Evolutionary conservation across 2,329 filamentous ascomycete species (phyloP), one percentile per base, ranked within the genome.

Genomic region (Colletotrichum coccodes): DNA sequence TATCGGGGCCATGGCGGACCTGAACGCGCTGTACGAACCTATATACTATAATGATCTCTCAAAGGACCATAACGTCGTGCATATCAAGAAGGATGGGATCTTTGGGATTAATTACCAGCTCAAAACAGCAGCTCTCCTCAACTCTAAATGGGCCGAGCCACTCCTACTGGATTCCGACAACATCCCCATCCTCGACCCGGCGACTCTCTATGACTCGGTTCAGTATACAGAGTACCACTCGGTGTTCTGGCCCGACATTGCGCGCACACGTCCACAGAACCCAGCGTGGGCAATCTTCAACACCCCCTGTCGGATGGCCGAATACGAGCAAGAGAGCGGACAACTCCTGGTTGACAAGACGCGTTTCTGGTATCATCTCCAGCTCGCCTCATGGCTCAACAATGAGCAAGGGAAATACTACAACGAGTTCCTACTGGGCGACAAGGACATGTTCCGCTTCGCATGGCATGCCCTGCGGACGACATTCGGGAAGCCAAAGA

Each of bases 401-500:
- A 64, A 68, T 0, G 64, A 68, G 32, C 60, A 68, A 26, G 64
- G 60, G 5, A 47, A 53, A 18, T 64, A 64, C 32, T 68, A 68
- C 40, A 53, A 58, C 12, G 60, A 59, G 21, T 36, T 64, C 3
- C 16, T 68, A 5, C 16, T 68, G 4, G 64, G 64, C 21, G 64
- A 68, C 60, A 68, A 68, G 40, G 64, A 68, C 47, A 68, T 58
- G 60, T 68, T 64, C 53, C 64, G 64, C n/a, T 68, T 68, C 11
- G 64, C 60, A 3, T 68, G 64, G 50, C 64, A 68, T 18, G 58
- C 64, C 4, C 38, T 68, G 6, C 34, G 28, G 6, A 68, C 60
- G 4, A 40, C 12, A 2, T 68, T 58, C n/a, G 64, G 64, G 7
- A 64, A 46, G 46, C 64, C 64, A 6, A 38, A 32, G 46, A 58